phyloP scores from a whole-genome alignment of 2,329 filamentous ascomycete species.

The Dendrostoma leiphaemia region DNA sequence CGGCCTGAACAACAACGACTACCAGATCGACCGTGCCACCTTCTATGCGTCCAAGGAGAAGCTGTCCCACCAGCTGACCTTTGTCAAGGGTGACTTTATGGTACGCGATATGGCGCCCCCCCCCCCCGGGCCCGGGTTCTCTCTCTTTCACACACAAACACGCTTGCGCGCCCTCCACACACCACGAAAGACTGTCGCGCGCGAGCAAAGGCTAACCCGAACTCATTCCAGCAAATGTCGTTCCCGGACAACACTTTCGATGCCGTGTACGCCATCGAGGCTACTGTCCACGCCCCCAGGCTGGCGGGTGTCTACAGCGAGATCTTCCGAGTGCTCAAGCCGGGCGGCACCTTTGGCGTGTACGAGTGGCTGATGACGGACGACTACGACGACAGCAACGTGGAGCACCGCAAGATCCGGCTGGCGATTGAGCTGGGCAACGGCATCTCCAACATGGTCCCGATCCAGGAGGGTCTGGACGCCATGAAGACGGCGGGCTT shows the following conservation, averaged over 20 bases:
- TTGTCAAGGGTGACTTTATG: conserved; percentile 98
- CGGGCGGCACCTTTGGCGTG: conserved; percentile 91
- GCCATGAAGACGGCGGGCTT: conserved; percentile 90
- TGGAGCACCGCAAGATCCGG: conserved; percentile 83
- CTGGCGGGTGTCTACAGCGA: conserved; percentile 91
- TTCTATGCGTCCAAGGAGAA: conserved; percentile 80
- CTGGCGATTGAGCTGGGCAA: conserved; percentile 94
- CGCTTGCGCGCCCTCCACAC: no score
- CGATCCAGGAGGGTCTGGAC: conserved; percentile 72
- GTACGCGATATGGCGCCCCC: conserved; percentile 38
- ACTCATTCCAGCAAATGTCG: conserved; percentile 70
- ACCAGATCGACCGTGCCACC: conserved; percentile 94
- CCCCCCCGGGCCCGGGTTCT: not conserved
- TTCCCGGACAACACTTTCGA: conserved; percentile 93
- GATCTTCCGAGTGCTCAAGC: conserved; percentile 94
- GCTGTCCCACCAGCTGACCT: conserved; percentile 74
- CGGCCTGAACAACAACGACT: conserved; percentile 98
- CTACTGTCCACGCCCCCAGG: conserved; percentile 89
- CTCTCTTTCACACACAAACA: no score
- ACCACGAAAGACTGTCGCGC: not conserved
- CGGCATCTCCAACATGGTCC: conserved; percentile 97
- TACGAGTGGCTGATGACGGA: conserved; percentile 99
- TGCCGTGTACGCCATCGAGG: conserved; percentile 95
- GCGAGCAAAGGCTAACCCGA: not conserved
- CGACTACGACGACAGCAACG: conserved; percentile 84